Base-by-base conservation (phyloP, 2,329 filamentous ascomycete species). In the Botrytis porri region DNA sequence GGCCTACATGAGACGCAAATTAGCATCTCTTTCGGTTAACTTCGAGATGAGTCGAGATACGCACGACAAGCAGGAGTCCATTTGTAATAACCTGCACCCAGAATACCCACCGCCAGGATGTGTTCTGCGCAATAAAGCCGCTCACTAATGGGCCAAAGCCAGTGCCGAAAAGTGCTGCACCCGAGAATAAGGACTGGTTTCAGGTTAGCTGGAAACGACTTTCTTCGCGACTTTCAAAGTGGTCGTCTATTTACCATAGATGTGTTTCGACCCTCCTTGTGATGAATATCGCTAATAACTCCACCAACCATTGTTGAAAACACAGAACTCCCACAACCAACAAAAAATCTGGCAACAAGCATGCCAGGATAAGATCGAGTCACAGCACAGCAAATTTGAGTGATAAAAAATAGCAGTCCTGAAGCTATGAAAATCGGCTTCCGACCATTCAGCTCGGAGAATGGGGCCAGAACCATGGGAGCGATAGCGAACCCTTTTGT, bases 271-370 rank as follows among this genome's bases (percentile, higher is more conserved):
- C 93, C 90, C 74, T 92, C 84, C 16, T 93, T 89, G 65, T 91
- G 88, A 83, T 94, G 97, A 73, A 97, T 88, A 79, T 98, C 95
- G 69, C 92, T 92, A 59, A 98, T 91, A 6, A 98, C 92, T 5
- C 95, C 95, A n/a, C 95, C 95, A 0, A 97, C 92, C 87, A 97
- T 95, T 35, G 93, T 96, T 62, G 92, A 94, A 80, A 97, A 97
- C 0, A 86, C 90, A 66, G 90, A 94, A 9, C 89, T 91, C 10
- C 92, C 93, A n/a, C 90, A 88, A 1, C 95, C 95, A 16, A 90
- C 87, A 64, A 96, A 86, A 80, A 97, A 92, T 1, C 95, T 88
- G 0, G 90, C 88, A 3, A 94, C 82, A 0, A 97, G 81, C 87
- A 97, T 92, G 4, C 92, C 93, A 0, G 88, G 88, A 75, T 93